These are phyloP conservation scores for Aphanomyces stellatus DNA, from an alignment of 352 stramenopile species.

Conservation along the genomic window DNA sequence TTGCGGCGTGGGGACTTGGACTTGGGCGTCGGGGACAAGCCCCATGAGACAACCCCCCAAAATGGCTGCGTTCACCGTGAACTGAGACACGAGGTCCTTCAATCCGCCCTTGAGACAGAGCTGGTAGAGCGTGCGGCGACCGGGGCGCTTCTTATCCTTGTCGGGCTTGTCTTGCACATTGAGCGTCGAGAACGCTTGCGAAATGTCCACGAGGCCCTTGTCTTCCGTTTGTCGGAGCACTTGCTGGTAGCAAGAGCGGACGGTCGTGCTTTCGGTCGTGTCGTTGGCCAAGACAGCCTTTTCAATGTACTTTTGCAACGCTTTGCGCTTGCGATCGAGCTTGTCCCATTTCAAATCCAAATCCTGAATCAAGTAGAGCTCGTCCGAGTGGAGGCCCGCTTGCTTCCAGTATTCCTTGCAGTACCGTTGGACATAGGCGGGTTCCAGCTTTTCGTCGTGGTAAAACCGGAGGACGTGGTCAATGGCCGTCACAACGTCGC, in stretches of 20 bases:
- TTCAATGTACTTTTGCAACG: slow-evolving; percentile 63
- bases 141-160: slow-evolving; percentile 61
- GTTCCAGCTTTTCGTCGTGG: slow-evolving; percentile 83
- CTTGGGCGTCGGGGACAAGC: slow-evolving; percentile 53
- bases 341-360: slow-evolving; percentile 86
- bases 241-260: slow-evolving; percentile 76
- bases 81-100: slow-evolving; percentile 52
- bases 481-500: slow-evolving; percentile 82
- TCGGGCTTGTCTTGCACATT: slow-evolving; percentile 50
- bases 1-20: slow-evolving; percentile 64
- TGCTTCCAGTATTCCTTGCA: slow-evolving; percentile 88
- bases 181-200: slow-evolving; percentile 71
- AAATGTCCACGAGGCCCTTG: slow-evolving; percentile 79
- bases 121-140: slow-evolving; percentile 81
- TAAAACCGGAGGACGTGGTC: slow-evolving; percentile 84
- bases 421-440: slow-evolving; percentile 83
- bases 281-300: slow-evolving; percentile 51
- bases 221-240: slow-evolving; percentile 63
- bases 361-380: slow-evolving; percentile 82
- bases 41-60: slow-evolving; percentile 67
- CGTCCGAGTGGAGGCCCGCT: slow-evolving; percentile 63
- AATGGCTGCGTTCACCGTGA: slow-evolving; percentile 82
- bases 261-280: slow-evolving; percentile 66
- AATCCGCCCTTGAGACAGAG: slow-evolving; percentile 81
- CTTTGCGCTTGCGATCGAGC: slow-evolving; percentile 68